Evolutionary conservation across 75 land plant genomes (phyloP).

Genomic region (Pinus taeda): DNA sequence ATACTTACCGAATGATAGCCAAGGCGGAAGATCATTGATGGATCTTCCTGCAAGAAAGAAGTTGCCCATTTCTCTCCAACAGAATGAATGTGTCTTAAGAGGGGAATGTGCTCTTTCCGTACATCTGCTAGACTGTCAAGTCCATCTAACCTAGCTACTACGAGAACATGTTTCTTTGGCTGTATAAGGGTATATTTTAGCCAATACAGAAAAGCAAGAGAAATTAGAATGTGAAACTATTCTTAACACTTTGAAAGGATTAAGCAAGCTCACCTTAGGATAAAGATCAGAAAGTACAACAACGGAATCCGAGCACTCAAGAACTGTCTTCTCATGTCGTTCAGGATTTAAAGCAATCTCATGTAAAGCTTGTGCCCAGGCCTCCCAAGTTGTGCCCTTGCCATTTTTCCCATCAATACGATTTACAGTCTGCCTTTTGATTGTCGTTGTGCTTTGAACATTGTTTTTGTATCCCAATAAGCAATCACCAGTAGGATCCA

Average conservation of each 20-base stretch:
- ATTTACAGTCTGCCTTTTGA: neutral
- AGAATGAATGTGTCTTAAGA: conserved; percentile 60
- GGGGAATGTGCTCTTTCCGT: conserved; percentile 49
- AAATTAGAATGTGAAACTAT: neutral
- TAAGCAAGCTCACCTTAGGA: conserved; percentile 60
- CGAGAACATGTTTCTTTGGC: conserved; percentile 77
- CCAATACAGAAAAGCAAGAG: conserved; percentile 6
- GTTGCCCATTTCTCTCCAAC: conserved; percentile 67
- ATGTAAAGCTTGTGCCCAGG: conserved; percentile 85
- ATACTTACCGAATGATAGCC: conserved; percentile 84
- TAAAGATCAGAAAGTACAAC: conserved; percentile 76
- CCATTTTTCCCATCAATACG: conserved; percentile 1
- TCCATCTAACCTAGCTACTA: conserved; percentile 57
- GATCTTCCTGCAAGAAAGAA: conserved; percentile 55
- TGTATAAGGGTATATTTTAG: conserved; percentile 20
- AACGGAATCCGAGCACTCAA: conserved; percentile 56
- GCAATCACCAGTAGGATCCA: neutral
- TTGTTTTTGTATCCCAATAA: neutral
- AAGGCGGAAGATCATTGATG: conserved; percentile 67
- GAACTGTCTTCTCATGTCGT: conserved; percentile 37
- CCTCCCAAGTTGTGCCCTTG: conserved; percentile 42
- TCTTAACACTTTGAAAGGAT: neutral
- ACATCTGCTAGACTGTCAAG: conserved; percentile 76
- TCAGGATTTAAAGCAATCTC: conserved; percentile 76
- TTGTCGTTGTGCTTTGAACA: neutral